Evolutionary conservation across 306 rosid genomes (phyloP).

Genomic region (Cucumis sativus): DNA sequence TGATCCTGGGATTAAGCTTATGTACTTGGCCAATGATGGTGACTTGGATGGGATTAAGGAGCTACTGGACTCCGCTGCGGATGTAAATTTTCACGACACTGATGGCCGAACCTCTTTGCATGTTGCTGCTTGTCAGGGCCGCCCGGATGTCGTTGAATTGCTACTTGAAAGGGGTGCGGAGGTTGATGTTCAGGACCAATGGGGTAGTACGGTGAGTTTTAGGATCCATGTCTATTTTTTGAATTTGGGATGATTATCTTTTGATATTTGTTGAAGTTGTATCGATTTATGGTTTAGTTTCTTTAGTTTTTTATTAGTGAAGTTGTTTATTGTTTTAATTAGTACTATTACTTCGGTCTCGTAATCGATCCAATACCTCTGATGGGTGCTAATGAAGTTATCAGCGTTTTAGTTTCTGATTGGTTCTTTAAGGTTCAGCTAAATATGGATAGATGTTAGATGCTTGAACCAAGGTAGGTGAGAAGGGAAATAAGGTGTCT

Average conservation of each 20-base stretch:
- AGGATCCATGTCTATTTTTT: background rate
- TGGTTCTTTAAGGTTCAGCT: background rate
- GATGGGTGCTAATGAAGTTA: background rate
- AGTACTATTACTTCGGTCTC: background rate
- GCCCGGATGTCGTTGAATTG: constrained; percentile 46
- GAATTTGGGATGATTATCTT: background rate
- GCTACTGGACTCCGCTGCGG: constrained; percentile 46
- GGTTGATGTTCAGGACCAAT: constrained; percentile 53
- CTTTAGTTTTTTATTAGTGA: background rate
- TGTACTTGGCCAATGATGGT: constrained; percentile 71
- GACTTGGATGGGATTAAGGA: constrained; percentile 71
- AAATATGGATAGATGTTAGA: background rate
- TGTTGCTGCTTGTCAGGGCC: constrained; percentile 78
- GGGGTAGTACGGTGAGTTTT: constrained; percentile 78
- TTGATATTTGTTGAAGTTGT: background rate
- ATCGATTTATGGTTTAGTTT: background rate
- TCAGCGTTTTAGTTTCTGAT: background rate
- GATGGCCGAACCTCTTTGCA: constrained; percentile 86
- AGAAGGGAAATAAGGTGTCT: background rate
- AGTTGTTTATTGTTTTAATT: background rate
- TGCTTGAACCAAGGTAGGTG: background rate
- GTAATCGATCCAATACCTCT: background rate
- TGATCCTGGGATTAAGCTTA: constrained; percentile 55
- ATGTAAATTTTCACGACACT: constrained; percentile 64
- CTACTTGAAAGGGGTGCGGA: constrained; percentile 53